Percentiles rank a stretch among this genome's conserved stretches.
phyloP scores from a whole-genome alignment of 2,329 filamentous ascomycete species.

The Domatiomyces globalis region DNA sequence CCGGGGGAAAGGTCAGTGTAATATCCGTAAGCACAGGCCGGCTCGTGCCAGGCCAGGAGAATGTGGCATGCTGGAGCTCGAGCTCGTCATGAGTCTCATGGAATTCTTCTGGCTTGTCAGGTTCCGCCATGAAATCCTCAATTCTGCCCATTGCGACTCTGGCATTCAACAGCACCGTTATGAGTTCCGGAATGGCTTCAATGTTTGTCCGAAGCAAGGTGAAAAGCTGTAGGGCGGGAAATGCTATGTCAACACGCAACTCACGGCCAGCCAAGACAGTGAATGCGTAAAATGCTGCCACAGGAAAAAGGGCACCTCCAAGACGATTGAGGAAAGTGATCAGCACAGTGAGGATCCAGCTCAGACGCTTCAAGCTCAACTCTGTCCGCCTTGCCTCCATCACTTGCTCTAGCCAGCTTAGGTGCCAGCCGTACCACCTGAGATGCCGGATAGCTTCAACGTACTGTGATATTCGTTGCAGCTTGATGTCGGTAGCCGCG shows the following conservation, averaged over 20 bases:
- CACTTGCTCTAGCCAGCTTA: slow-evolving; percentile 56
- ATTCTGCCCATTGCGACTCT: slow-evolving; percentile 70
- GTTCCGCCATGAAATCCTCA: slow-evolving; percentile 74
- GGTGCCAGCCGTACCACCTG: slow-evolving; percentile 72
- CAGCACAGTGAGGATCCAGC: slow-evolving; percentile 46
- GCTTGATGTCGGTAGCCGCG: slow-evolving; percentile 57
- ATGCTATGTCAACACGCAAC: slow-evolving; percentile 67
- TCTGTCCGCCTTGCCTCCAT: slow-evolving; percentile 55
- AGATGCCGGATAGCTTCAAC: slow-evolving; percentile 73
- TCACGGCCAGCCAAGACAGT: slow-evolving; percentile 55
- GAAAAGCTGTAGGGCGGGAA: slow-evolving; percentile 74
- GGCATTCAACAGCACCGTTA: slow-evolving; percentile 66
- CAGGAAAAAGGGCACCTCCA: slow-evolving; percentile 60
- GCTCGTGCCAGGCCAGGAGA: slow-evolving; percentile 61
- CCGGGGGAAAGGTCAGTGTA: slow-evolving; percentile 39
- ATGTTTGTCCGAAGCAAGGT: slow-evolving; percentile 58
- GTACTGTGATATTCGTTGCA: slow-evolving; percentile 72
- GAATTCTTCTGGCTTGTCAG: slow-evolving; percentile 56
- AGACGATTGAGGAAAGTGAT: slow-evolving; percentile 58
- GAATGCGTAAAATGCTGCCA: slow-evolving; percentile 69
- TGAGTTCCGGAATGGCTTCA: slow-evolving; percentile 58
- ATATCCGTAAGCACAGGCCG: slow-evolving; percentile 42
- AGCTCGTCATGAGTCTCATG: slow-evolving; percentile 28
- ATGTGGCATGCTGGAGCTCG: slow-evolving; percentile 50
- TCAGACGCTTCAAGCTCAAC: slow-evolving; percentile 49